phyloP scores from a whole-genome alignment of 192 early-diverging fungal genomes.

The Neocallimastix lanati region DNA sequence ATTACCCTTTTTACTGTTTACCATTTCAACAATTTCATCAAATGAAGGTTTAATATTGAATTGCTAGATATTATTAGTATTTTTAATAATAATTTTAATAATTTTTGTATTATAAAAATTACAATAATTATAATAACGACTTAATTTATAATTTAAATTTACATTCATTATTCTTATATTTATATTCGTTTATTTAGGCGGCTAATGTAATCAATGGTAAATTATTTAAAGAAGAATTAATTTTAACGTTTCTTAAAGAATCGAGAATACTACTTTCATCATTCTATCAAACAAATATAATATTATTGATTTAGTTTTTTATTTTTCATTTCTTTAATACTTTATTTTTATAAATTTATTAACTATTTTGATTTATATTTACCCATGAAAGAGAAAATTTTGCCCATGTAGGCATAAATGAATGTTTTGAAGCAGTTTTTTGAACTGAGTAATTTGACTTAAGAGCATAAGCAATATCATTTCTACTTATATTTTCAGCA shows the following conservation, averaged over 20 bases:
- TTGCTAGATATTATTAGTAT: no score
- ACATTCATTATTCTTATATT: neutral
- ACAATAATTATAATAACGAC: no score
- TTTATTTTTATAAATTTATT: no score
- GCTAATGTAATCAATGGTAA: neutral
- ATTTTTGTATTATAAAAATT: no score
- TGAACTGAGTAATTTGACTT: neutral
- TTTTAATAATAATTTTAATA: no score
- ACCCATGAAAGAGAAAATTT: slow-evolving; percentile 11
- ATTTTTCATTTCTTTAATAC: no score
- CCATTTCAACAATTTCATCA: slow-evolving; percentile 6
- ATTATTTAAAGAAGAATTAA: neutral
- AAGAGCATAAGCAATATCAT: neutral
- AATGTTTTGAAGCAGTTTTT: neutral
- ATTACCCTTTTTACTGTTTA: slow-evolving; percentile 37
- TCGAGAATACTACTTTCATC: neutral
- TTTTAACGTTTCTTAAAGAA: neutral
- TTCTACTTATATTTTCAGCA: neutral
- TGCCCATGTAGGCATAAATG: slow-evolving; percentile 11
- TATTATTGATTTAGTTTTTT: no score
- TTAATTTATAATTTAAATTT: no score
- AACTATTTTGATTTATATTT: neutral
- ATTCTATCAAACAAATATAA: no score
- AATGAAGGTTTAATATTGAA: slow-evolving; percentile 5
- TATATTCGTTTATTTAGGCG: neutral